Evolutionary conservation across 495 filamentous ascomycete genomes (phyloP).

Genomic region (Aspergillus haitiensis): DNA sequence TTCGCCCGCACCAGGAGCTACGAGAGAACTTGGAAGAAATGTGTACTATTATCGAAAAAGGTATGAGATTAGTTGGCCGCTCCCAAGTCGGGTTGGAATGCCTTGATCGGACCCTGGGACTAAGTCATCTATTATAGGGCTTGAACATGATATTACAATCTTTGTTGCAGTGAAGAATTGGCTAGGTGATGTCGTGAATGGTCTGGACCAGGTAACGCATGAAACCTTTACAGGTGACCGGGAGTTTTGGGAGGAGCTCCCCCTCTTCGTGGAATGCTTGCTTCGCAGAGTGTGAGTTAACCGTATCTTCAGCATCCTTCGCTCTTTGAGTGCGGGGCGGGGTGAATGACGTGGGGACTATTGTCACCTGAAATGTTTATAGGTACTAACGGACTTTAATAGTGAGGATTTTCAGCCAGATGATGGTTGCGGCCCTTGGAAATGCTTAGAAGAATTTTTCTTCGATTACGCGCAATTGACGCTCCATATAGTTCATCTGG

Average conservation of each 20-base stretch:
- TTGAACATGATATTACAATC: slow-evolving; percentile 29
- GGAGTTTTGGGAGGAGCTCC: slow-evolving; percentile 57
- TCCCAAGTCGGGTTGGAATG: not conserved
- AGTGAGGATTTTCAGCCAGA: slow-evolving; percentile 36
- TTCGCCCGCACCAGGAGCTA: slow-evolving; percentile 27
- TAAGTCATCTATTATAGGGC: slow-evolving; percentile 27
- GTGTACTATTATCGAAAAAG: slow-evolving; percentile 42
- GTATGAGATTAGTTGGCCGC: slow-evolving; percentile 29
- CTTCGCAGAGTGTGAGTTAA: slow-evolving; percentile 44
- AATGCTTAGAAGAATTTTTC: slow-evolving; percentile 40
- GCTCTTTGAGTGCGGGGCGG: not conserved
- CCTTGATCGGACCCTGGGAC: not conserved
- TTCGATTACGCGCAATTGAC: slow-evolving; percentile 36
- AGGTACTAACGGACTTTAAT: slow-evolving; percentile 13
- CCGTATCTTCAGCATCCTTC: not conserved
- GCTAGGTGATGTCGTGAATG: slow-evolving; percentile 35
- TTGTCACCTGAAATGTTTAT: not conserved
- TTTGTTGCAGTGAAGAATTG: slow-evolving; percentile 36
- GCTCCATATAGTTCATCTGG: slow-evolving; percentile 39
- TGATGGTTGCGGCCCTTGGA: slow-evolving; percentile 28
- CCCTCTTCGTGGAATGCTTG: slow-evolving; percentile 43
- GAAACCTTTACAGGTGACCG: slow-evolving; percentile 36
- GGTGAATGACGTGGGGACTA: not conserved
- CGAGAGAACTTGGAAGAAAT: slow-evolving; percentile 44
- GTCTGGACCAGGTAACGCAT: slow-evolving; percentile 33